A percentile compares a stretch with the other conserved stretches of the same genome.
Conservation (phyloP, 805 yeast species). For the Cyberlindnera petersonii region DNA sequence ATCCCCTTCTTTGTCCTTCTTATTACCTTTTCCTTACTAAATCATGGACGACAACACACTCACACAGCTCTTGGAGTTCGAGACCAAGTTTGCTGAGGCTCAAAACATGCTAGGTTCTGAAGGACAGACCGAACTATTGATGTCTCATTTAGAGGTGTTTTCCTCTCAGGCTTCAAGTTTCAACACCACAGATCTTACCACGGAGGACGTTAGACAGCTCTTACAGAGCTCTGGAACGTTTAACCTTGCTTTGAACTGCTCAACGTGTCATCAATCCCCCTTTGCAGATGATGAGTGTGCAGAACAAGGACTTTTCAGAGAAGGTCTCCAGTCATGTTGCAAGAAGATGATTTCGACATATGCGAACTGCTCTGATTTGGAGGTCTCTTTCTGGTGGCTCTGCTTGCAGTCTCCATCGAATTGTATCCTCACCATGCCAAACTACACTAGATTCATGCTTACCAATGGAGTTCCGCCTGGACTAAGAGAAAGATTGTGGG, state of each 20-base stretch:
- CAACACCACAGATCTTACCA: slow-evolving; percentile 28
- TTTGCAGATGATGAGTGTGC: slow-evolving; percentile 27
- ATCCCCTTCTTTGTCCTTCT: background rate
- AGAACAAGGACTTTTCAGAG: slow-evolving; percentile 8
- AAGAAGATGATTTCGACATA: slow-evolving; percentile 10
- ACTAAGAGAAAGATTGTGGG: slow-evolving; percentile 44
- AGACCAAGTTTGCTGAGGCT: slow-evolving; percentile 14
- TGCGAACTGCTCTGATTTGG: slow-evolving; percentile 25
- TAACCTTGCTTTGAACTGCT: slow-evolving; percentile 25
- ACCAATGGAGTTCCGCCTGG: slow-evolving; percentile 40
- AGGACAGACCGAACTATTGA: slow-evolving; percentile 11
- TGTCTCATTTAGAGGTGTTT: slow-evolving; percentile 14
- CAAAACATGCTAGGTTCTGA: slow-evolving; percentile 3
- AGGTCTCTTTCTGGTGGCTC: slow-evolving; percentile 41
- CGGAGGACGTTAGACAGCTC: slow-evolving; percentile 23
- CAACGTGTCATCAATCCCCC: slow-evolving; percentile 25
- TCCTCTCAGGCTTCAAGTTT: slow-evolving; percentile 5
- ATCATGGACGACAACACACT: slow-evolving; percentile 19
- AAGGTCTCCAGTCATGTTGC: slow-evolving; percentile 23
- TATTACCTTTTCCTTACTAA: background rate
- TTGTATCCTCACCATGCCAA: slow-evolving; percentile 44
- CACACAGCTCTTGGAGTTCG: slow-evolving; percentile 22
- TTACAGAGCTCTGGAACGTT: slow-evolving; percentile 23
- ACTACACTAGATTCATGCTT: slow-evolving; percentile 42
- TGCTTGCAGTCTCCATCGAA: slow-evolving; percentile 41